Evolutionary conservation across 768 basidiomycete genomes (phyloP).

Genomic region (Mycena capillaripes): DNA sequence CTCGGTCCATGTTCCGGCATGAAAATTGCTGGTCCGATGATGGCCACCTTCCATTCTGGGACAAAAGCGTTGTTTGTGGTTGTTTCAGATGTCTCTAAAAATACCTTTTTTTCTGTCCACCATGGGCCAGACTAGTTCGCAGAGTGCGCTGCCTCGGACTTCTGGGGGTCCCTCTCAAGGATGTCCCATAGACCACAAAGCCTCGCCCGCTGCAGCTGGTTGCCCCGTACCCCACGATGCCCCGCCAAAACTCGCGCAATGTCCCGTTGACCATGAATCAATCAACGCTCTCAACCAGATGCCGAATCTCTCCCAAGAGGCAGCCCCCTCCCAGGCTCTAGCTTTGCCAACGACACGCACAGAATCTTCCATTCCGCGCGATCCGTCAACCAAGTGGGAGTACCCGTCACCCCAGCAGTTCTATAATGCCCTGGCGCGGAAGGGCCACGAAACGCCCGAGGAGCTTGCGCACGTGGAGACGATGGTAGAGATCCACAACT

Average conservation of each 20-base stretch:
- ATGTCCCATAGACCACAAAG: slow-evolving; percentile 34
- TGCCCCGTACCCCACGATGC: slow-evolving; percentile 59
- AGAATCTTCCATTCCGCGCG: slow-evolving; percentile 89
- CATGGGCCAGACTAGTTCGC: slow-evolving; percentile 33
- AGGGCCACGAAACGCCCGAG: slow-evolving; percentile 98
- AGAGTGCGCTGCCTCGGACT: slow-evolving; percentile 1
- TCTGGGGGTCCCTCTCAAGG: not conserved
- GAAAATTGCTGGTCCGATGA: too few relatives aligned
- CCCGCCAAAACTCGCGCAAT: slow-evolving; percentile 59
- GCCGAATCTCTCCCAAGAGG: slow-evolving; percentile 83
- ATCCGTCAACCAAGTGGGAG: slow-evolving; percentile 78
- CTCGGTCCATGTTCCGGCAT: too few relatives aligned
- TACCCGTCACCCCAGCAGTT: slow-evolving; percentile 99
- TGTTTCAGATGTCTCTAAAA: not conserved
- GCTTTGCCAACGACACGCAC: slow-evolving; percentile 82
- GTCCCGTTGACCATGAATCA: slow-evolving; percentile 72
- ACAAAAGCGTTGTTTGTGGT: not conserved
- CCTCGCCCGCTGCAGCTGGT: slow-evolving; percentile 43
- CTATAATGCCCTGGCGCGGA: slow-evolving; percentile 95
- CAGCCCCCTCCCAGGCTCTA: slow-evolving; percentile 67
- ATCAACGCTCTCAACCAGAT: slow-evolving; percentile 90
- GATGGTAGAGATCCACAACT: slow-evolving; percentile 99
- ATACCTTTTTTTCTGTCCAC: slow-evolving; percentile 1
- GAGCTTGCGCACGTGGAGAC: slow-evolving; percentile 85
- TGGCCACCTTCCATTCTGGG: slow-evolving; percentile 10